These are phyloP conservation scores for Myochromella boudieri DNA, from an alignment of 768 basidiomycete genomes.

Conservation along the genomic window DNA sequence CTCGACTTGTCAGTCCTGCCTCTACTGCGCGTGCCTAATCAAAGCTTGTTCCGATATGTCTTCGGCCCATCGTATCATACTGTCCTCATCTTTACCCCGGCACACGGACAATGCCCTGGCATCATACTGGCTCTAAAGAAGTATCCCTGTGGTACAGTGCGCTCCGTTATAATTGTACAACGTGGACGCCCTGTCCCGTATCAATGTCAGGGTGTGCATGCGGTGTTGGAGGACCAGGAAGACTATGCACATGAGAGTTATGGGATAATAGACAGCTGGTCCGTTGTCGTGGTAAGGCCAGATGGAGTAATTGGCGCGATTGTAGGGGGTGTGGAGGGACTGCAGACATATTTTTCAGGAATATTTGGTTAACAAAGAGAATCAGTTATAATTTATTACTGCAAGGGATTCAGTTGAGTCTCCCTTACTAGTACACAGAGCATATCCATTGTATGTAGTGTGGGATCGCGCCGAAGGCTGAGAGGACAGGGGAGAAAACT, in stretches of 20 bases:
- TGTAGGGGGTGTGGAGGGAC: slow-evolving; percentile 4
- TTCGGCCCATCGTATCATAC: slow-evolving; percentile 34
- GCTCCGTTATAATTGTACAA: slow-evolving; percentile 16
- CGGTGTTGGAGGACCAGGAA: slow-evolving; percentile 23
- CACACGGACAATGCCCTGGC: slow-evolving; percentile 5
- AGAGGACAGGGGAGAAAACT: too few species aligned
- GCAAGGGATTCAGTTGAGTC: too few species aligned
- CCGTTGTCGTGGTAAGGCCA: slow-evolving; percentile 38
- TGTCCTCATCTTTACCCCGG: slow-evolving; percentile 31
- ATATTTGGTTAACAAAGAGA: too few species aligned
- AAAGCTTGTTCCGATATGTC: slow-evolving; percentile 34
- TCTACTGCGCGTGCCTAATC: slow-evolving; percentile 10
- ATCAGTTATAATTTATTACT: too few species aligned
- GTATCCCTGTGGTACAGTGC: slow-evolving; percentile 13
- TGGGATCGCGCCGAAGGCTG: too few species aligned
- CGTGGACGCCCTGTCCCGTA: background rate
- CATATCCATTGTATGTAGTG: too few species aligned
- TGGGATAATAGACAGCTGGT: slow-evolving; percentile 49
- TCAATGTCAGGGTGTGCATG: slow-evolving; percentile 3
- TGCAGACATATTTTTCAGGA: slow-evolving; percentile 10
- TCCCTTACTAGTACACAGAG: too few species aligned
- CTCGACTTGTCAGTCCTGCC: slow-evolving; percentile 17
- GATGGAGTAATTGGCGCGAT: slow-evolving; percentile 29
- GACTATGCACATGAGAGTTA: slow-evolving; percentile 27
- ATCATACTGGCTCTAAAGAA: slow-evolving; percentile 10